Evolutionary conservation across 345 rosid species (phyloP).

Genomic region (Excoecaria agallocha): DNA sequence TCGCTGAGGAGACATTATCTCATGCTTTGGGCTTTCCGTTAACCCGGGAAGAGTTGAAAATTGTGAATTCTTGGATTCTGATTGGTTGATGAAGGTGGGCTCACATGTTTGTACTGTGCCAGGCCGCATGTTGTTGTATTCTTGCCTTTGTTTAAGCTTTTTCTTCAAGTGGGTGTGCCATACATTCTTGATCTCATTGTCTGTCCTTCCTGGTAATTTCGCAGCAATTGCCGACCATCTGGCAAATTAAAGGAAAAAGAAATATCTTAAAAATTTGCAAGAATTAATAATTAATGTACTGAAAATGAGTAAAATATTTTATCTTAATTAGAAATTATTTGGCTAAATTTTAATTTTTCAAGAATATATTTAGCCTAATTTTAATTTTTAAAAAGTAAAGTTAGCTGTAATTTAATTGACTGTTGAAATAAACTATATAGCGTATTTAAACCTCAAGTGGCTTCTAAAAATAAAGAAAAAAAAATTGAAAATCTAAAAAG

Average conservation of each 20-base stretch:
- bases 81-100: conserved; percentile 12
- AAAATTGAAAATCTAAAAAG: not conserved
- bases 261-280: not conserved
- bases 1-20: conserved; percentile 42
- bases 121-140: conserved; percentile 25
- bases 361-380: no score
- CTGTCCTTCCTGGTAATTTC: conserved; percentile 78
- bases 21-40: not conserved
- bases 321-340: no score
- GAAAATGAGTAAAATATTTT: no score
- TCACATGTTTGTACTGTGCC: not conserved
- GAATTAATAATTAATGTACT: not conserved
- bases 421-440: no score
- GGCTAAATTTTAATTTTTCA: no score
- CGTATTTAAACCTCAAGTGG: no score
- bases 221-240: conserved; percentile 94
- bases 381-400: no score
- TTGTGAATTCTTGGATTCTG: conserved; percentile 23
- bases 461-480: not conserved
- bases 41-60: not conserved
- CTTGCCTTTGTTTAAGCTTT: conserved; percentile 43
- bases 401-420: no score
- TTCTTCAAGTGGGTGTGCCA: conserved; percentile 96
- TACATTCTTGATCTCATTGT: conserved; percentile 85
- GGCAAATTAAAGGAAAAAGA: not conserved